Conservation (phyloP, 345 rosid genomes). For the Clausena lansium region DNA sequence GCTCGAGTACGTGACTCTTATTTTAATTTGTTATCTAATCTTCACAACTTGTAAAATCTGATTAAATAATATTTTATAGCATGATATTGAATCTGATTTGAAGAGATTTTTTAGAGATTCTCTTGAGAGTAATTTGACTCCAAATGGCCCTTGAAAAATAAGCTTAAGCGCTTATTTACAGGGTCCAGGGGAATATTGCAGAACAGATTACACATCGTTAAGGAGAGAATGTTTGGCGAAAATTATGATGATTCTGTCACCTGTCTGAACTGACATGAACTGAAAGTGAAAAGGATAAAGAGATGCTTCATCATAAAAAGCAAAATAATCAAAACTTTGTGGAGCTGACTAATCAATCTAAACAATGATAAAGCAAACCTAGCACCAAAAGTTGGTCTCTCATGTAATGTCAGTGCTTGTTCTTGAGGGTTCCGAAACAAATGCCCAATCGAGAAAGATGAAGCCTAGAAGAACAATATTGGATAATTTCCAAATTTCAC, state of each 20-base stretch:
- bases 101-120: too few species aligned
- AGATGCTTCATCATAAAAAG: slow-evolving; percentile 12
- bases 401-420: background rate
- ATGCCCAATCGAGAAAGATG: background rate
- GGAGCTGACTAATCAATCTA: background rate
- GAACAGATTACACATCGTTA: background rate
- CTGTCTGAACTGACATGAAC: background rate
- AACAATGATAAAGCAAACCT: slow-evolving; percentile 17
- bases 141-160: background rate
- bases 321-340: slow-evolving; percentile 1
- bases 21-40: too few species aligned
- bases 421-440: slow-evolving; percentile 2
- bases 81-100: too few species aligned
- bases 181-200: background rate
- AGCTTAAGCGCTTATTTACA: background rate
- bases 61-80: too few species aligned
- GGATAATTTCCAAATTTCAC: background rate
- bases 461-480: background rate
- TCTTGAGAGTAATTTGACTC: background rate
- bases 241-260: background rate
- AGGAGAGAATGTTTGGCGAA: background rate
- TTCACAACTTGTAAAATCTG: too few species aligned
- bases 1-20: too few species aligned
- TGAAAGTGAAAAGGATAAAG: slow-evolving; percentile 10
- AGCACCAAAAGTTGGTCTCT: slow-evolving; percentile 6